phyloP scores from a whole-genome alignment of 169 alveolate genomes.

The Neospora caninum region DNA sequence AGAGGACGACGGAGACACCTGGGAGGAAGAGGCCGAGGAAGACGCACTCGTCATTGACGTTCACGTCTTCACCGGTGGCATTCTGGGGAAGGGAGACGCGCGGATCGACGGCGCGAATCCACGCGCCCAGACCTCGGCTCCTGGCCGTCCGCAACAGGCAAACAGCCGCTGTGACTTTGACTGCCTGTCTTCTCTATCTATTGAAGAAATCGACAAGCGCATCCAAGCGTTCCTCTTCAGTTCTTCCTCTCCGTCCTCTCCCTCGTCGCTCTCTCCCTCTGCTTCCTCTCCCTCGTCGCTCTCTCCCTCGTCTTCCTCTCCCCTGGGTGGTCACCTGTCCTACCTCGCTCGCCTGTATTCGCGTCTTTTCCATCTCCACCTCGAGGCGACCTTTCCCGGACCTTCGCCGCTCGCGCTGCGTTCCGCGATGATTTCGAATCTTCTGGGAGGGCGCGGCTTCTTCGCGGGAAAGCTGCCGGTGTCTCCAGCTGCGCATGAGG shows the following conservation, averaged over 20 bases:
- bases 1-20: neutral
- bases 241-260: no score
- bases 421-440: neutral
- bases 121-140: no score
- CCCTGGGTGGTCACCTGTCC: neutral
- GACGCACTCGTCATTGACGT: neutral
- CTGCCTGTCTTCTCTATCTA: neutral
- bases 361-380: neutral
- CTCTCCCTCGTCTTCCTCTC: neutral
- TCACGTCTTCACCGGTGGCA: neutral
- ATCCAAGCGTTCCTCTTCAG: neutral
- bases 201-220: neutral
- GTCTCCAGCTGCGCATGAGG: neutral
- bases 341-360: neutral
- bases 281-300: neutral
- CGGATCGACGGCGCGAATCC: no score
- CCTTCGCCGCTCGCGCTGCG: neutral
- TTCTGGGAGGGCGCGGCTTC: slow-evolving; percentile 18
- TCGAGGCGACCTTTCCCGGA: neutral
- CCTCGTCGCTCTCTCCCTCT: no score
- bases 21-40: neutral
- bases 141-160: neutral
- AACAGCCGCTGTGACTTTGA: neutral
- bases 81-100: neutral
- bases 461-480: slow-evolving; percentile 9